These are phyloP conservation scores for Pythium pectinolyticum DNA, from an alignment of 352 stramenopile species.

Conservation along the genomic window DNA sequence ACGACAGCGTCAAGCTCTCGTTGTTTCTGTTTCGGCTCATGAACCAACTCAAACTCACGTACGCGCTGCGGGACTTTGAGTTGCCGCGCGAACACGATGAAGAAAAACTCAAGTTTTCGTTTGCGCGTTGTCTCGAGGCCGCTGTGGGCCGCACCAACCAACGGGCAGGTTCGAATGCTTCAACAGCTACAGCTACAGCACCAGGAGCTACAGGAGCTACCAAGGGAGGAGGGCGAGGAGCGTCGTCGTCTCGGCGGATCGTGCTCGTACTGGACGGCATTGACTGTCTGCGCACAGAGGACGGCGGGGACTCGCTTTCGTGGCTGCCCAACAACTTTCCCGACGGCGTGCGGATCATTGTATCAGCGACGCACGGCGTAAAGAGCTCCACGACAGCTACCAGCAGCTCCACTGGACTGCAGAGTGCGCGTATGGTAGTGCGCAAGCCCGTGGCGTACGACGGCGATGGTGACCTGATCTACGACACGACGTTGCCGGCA, in stretches of 20 bases:
- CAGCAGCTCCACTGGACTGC: constrained; percentile 19
- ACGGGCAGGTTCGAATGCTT: too few relatives aligned
- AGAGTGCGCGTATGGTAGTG: constrained; percentile 38
- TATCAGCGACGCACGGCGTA: constrained; percentile 53
- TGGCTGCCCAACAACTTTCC: constrained; percentile 79
- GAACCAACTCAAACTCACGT: constrained; percentile 72
- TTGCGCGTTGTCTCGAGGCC: constrained; percentile 73
- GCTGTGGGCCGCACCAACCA: constrained; percentile 49
- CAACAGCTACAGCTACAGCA: too few relatives aligned
- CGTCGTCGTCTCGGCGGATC: too few relatives aligned
- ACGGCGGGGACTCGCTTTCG: constrained; percentile 82
- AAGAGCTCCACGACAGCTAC: constrained; percentile 23
- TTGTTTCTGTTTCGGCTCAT: constrained; percentile 84
- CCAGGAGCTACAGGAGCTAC: too few relatives aligned
- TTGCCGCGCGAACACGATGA: constrained; percentile 77
- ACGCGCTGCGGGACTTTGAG: constrained; percentile 77
- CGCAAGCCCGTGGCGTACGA: constrained; percentile 66
- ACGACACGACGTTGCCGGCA: constrained; percentile 49
- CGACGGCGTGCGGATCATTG: constrained; percentile 65
- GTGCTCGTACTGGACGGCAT: constrained; percentile 80
- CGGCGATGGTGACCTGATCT: constrained; percentile 67
- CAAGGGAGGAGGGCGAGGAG: too few relatives aligned
- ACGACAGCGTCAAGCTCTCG: constrained; percentile 82
- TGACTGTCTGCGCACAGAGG: constrained; percentile 76
- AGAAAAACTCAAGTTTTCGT: constrained; percentile 86